Percentiles rank a stretch among this genome's conserved stretches.
These are phyloP conservation scores for Paramyrothecium sp. DNA, from an alignment of 2,329 filamentous ascomycete species.

Conservation along the genomic window DNA sequence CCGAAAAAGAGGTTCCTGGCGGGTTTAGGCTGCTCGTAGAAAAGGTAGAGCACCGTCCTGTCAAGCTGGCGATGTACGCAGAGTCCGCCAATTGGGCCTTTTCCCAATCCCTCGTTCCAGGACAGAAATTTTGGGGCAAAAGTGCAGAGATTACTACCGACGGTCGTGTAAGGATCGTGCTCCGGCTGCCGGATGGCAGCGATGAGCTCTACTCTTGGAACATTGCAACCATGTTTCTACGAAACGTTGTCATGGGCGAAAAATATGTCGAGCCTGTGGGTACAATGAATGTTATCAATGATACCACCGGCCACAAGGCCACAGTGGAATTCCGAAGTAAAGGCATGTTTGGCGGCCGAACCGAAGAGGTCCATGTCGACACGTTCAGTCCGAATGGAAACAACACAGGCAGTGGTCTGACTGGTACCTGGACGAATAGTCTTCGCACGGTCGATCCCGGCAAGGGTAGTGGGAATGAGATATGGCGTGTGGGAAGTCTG, in stretches of 20 bases:
- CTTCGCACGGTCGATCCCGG: constrained; percentile 67
- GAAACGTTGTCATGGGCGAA: constrained; percentile 96
- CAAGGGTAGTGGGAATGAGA: constrained; percentile 58
- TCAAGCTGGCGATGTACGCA: constrained; percentile 90
- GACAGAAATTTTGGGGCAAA: constrained; percentile 99
- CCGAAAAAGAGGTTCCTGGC: constrained; percentile 67
- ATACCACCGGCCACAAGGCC: constrained; percentile 79
- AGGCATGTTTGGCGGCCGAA: constrained; percentile 94
- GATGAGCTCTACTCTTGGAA: constrained; percentile 89
- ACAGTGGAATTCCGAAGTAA: constrained; percentile 90
- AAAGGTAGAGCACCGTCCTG: constrained; percentile 90
- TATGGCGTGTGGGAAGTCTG: constrained; percentile 78
- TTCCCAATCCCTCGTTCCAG: constrained; percentile 80
- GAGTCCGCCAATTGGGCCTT: constrained; percentile 85
- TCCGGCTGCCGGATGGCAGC: constrained; percentile 63
- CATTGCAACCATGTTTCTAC: constrained; percentile 82
- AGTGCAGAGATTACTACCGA: constrained; percentile 92
- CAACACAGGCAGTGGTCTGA: constrained; percentile 64
- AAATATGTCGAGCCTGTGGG: constrained; percentile 97
- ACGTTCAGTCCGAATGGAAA: constrained; percentile 66
- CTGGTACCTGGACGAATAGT: constrained; percentile 80
- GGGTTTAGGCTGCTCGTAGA: constrained; percentile 92
- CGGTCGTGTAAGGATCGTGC: constrained; percentile 74
- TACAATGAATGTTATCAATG: constrained; percentile 81
- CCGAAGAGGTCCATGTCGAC: constrained; percentile 83